Conservation (phyloP, 2,329 filamentous ascomycete genomes). For the Ilyonectria mors-panacis region DNA sequence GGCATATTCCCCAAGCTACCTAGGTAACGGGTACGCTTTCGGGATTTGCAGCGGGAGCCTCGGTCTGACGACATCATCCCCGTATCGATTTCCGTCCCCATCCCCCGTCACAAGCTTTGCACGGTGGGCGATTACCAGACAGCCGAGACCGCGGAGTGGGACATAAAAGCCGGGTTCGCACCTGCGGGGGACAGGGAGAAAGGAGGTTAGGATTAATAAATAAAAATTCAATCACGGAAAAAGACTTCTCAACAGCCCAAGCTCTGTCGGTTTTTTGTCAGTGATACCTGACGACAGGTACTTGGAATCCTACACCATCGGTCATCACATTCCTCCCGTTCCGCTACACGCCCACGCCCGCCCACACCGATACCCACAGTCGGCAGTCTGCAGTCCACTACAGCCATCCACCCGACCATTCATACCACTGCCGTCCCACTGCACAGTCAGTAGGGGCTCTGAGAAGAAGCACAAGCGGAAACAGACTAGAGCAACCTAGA, state of each 20-base stretch:
- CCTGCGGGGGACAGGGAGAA: slow-evolving; percentile 19
- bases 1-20: not conserved
- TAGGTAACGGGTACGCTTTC: slow-evolving; percentile 14
- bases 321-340: not conserved
- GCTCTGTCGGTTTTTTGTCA: slow-evolving; percentile 7
- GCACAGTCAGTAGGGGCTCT: slow-evolving; percentile 18
- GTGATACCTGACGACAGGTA: slow-evolving; percentile 9
- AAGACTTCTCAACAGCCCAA: slow-evolving; percentile 4
- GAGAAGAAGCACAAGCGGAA: slow-evolving; percentile 25
- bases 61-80: slow-evolving; percentile 30
- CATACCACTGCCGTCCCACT: slow-evolving; percentile 20
- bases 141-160: slow-evolving; percentile 26
- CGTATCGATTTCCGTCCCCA: slow-evolving; percentile 12
- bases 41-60: slow-evolving; percentile 15
- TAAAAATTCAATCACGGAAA: slow-evolving; percentile 1
- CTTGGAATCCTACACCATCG: slow-evolving; percentile 3
- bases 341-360: not conserved
- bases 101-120: slow-evolving; percentile 28
- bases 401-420: slow-evolving; percentile 6
- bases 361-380: slow-evolving; percentile 6
- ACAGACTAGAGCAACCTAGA: slow-evolving; percentile 30
- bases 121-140: slow-evolving; percentile 7
- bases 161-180: slow-evolving; percentile 30
- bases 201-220: slow-evolving; percentile 1
- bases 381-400: slow-evolving; percentile 3